A percentile compares a stretch with the other conserved stretches of the same genome.
Conservation (phyloP, 2,329 filamentous ascomycete genomes). For the Byssochlamys sp. region DNA sequence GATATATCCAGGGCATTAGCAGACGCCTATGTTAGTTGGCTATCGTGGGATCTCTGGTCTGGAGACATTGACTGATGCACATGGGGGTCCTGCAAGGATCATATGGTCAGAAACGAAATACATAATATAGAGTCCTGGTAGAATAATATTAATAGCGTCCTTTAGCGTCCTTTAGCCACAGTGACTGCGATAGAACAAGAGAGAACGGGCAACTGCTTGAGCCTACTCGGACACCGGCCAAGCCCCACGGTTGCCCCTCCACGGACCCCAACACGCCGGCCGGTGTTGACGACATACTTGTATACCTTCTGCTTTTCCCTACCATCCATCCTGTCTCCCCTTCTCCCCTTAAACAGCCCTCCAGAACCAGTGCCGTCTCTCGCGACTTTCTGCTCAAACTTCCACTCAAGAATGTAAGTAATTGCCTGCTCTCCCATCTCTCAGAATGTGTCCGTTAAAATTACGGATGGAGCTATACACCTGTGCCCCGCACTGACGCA, state of each 20-base stretch:
- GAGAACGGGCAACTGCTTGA: neutral
- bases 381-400: neutral
- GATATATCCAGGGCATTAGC: neutral
- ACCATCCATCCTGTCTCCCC: neutral
- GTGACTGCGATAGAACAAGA: neutral
- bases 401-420: neutral
- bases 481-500: constrained; percentile 20
- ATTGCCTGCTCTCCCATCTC: neutral
- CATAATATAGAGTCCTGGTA: neutral
- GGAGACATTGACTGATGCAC: neutral
- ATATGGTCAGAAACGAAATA: neutral
- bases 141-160: no score
- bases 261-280: constrained; percentile 20
- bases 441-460: neutral
- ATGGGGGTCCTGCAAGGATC: neutral
- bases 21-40: neutral
- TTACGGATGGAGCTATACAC: neutral
- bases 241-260: constrained; percentile 19
- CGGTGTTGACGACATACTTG: constrained; percentile 12
- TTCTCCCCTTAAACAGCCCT: neutral
- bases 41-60: neutral
- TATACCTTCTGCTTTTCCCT: neutral
- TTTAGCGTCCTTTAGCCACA: neutral
- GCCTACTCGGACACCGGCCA: neutral
- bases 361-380: neutral